phyloP scores from a whole-genome alignment of 768 basidiomycete species.

The Pholiota microspora region DNA sequence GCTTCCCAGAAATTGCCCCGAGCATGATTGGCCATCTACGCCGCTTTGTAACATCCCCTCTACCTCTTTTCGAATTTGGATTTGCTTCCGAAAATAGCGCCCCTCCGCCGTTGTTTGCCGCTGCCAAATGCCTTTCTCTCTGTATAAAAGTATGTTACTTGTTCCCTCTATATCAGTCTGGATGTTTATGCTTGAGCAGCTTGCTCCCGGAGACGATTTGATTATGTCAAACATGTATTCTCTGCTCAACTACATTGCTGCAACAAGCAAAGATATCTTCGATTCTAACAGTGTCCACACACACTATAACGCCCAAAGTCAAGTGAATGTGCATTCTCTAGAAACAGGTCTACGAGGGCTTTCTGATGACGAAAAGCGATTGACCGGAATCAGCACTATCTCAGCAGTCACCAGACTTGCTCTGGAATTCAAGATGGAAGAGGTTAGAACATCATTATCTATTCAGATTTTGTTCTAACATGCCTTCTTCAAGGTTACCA shows the following conservation, averaged over 20 bases:
- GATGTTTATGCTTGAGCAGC: slow-evolving; percentile 35
- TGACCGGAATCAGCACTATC: slow-evolving; percentile 88
- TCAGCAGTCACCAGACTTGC: slow-evolving; percentile 87
- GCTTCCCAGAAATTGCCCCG: slow-evolving; percentile 79
- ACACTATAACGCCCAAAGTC: slow-evolving; percentile 38
- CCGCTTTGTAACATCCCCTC: slow-evolving; percentile 83
- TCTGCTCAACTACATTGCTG: slow-evolving; percentile 86
- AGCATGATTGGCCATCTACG: slow-evolving; percentile 77
- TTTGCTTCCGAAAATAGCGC: slow-evolving; percentile 72
- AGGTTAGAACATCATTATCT: slow-evolving; percentile 41
- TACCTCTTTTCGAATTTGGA: slow-evolving; percentile 86
- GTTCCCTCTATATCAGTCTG: neutral
- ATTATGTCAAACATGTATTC: slow-evolving; percentile 97
- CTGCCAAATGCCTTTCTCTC: slow-evolving; percentile 86
- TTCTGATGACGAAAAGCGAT: slow-evolving; percentile 80
- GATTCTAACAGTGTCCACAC: slow-evolving; percentile 46
- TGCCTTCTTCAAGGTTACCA: slow-evolving; percentile 56
- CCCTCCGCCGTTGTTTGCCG: slow-evolving; percentile 77
- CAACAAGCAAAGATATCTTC: slow-evolving; percentile 74
- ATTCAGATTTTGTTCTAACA: neutral
- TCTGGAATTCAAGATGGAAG: slow-evolving; percentile 82
- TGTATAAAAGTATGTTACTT: slow-evolving; percentile 70
- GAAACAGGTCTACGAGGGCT: slow-evolving; percentile 65
- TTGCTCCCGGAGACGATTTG: slow-evolving; percentile 84
- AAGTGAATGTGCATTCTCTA: slow-evolving; percentile 51